Base-by-base conservation (phyloP, 768 basidiomycete genomes). In the Amanita rimosa region DNA sequence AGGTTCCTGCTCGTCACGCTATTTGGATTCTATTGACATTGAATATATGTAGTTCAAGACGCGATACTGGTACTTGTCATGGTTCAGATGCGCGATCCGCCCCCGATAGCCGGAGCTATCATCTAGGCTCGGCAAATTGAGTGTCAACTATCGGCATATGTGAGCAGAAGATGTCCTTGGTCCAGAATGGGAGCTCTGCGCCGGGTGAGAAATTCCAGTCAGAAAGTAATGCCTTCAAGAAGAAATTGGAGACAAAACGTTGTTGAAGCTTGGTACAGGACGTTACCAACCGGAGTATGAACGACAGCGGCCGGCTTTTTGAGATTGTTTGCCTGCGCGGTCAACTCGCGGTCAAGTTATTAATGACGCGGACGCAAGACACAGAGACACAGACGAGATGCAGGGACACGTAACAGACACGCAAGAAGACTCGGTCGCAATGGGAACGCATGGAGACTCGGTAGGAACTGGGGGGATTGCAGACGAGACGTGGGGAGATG, bases 41-140 rank as follows among this genome's bases (percentile, higher is more conserved):
- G n/a, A n/a, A n/a, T n/a, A n/a, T n/a, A n/a, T n/a, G n/a, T 53
- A 90, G 83, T 97, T 98, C 73, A 96, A 95, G 73, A 87, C 85
- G 4, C 89, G 92, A 63, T 98, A 98, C 63, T 88, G 93, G 11
- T 83, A 81, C 63, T 97, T 92, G 1, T 96, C 65, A 97, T 98
- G 95, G 85, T 94, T 0, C 93, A 96, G 64, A 91, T 98, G 82
- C 90, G 96, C 21, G 96, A 99, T 63, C 74, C 98, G 8, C 95
- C 95, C 1, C 92, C 94, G n/a, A 96, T 99, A 47, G 90, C 96
- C 1, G 91, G 93, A 22, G 90, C 96, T 14, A 96, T 98, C 63
- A 91, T 95, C 57, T 99, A 95, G 96, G 95, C 96, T 0, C 78
- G 86, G n/a, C 96, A 98, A 69, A 99, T 99, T 52, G 95, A 97